phyloP scores from a whole-genome alignment of 495 filamentous ascomycete genomes.

The Annulohypoxylon maeteangense region DNA sequence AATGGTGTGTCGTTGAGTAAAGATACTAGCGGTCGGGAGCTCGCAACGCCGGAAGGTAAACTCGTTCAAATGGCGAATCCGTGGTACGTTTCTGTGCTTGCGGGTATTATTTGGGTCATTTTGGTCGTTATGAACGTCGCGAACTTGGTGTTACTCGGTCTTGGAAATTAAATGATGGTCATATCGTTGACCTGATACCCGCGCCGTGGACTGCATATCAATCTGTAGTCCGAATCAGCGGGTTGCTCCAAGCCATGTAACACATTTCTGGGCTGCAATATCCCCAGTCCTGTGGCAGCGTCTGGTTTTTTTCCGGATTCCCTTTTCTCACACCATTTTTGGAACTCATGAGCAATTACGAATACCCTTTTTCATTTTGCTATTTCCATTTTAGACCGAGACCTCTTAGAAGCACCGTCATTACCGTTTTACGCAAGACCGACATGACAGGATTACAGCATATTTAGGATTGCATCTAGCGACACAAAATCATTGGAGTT shows the following conservation, averaged over 20 bases:
- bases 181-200: not conserved
- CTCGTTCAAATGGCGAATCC: conserved; percentile 70
- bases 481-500: not conserved
- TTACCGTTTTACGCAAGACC: not conserved
- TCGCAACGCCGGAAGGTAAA: conserved; percentile 26
- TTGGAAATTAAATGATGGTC: conserved; percentile 55
- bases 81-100: conserved; percentile 64
- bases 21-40: conserved; percentile 28
- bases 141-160: conserved; percentile 73
- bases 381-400: not conserved
- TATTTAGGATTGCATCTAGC: not conserved
- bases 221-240: not conserved
- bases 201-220: not conserved
- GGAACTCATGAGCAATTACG: not conserved
- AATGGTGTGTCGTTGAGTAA: conserved; percentile 18
- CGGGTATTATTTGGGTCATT: conserved; percentile 71
- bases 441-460: not conserved
- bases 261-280: not conserved
- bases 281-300: not conserved
- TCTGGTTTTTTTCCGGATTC: not conserved
- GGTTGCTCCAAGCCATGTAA: not conserved
- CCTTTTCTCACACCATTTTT: not conserved
- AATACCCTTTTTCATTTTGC: not conserved
- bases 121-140: conserved; percentile 80
- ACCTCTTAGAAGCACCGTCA: not conserved